Evolutionary conservation across 2,329 filamentous ascomycete species (phyloP), one percentile per base, ranked within the genome.

Genomic region (Leptographium galeiforme): DNA sequence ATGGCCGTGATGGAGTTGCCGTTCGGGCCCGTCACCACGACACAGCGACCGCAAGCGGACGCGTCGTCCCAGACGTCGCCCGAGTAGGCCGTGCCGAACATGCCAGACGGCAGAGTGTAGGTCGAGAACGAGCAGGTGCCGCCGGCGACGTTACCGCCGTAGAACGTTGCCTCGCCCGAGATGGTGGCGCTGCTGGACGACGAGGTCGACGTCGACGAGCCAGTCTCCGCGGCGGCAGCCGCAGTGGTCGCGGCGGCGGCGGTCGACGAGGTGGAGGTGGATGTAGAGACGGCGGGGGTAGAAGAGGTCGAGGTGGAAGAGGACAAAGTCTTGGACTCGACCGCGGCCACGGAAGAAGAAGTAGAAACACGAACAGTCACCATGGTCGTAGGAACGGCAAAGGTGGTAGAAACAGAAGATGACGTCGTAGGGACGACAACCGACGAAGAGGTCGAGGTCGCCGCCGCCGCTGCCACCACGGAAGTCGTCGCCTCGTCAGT

Each of bases 81-180:
- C 0, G 81, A 79, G 50, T 81, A 72, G 2, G 83, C 82, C 11
- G 80, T 81, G 53, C 83, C 82, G 60, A 70, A 78, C 53, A 85
- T 65, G 13, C 70, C 69, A 12, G 73, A 69, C 8, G 82, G 81
- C 32, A 85, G 68, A 3, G 73, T 81, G 68, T 84, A 84, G 50
- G 73, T 77, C 8, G 71, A 70, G 70, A 85, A 84, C 13, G 76
- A 79, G 66, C 82, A 87, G 55, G 72, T 74, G 57, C 82, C 82
- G 41, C 81, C 81, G 6, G 66, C 64, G 2, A 80, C 63, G 62
- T 79, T 77, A 34, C 78, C 76, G 36, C 73, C 72, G 60, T 80
- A 79, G 58, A 70, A 77, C 48, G 77, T 79, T 46, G 73, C 72
- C 54, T 67, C 60, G 56, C 73, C 73, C 6, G 65, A 61, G 69